Evolutionary conservation across 441 rosid species (phyloP).

Genomic region (Omphalea diandra): DNA sequence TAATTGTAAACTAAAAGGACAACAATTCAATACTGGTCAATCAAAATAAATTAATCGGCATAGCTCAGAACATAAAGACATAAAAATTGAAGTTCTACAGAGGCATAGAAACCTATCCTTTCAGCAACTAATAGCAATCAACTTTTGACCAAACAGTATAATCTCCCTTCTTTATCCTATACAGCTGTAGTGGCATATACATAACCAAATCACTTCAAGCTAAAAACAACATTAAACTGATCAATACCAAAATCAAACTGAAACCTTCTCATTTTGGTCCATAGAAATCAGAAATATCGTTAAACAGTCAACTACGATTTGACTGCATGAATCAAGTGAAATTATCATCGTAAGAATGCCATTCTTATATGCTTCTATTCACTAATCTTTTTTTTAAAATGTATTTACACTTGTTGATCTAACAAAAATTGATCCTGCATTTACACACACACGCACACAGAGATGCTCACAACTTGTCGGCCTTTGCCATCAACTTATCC

Average conservation of each 20-base stretch:
- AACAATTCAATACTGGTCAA: neutral
- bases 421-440: too few species aligned
- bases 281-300: conserved; percentile 7
- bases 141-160: neutral
- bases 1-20: neutral
- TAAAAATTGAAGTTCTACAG: neutral
- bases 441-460: conserved; percentile 23
- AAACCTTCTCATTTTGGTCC: neutral
- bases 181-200: too few species aligned
- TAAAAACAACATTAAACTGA: neutral
- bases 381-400: too few species aligned
- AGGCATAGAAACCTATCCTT: neutral
- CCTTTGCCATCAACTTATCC: conserved; percentile 74
- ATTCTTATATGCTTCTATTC: neutral
- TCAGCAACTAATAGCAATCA: too few species aligned
- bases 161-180: neutral
- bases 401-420: too few species aligned
- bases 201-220: neutral
- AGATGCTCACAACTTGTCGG: conserved; percentile 71
- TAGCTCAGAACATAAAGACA: neutral
- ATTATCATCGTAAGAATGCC: neutral
- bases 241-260: neutral
- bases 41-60: neutral
- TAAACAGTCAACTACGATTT: too few species aligned
- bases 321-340: too few species aligned